These are phyloP conservation scores for Pyricularia grisea DNA, from an alignment of 2,329 filamentous ascomycete species.

Conservation along the genomic window DNA sequence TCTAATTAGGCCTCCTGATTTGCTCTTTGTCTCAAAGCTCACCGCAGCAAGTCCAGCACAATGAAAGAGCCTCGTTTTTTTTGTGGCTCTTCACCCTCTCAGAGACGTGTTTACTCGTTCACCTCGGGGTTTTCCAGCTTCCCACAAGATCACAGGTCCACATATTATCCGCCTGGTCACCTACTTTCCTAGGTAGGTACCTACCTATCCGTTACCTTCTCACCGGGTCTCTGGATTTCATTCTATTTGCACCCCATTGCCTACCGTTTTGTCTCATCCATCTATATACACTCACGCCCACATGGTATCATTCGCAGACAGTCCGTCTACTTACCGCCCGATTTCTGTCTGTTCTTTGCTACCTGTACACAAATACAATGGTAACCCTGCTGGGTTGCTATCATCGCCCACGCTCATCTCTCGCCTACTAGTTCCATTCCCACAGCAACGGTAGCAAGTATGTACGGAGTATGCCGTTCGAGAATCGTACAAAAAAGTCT, in stretches of 20 bases:
- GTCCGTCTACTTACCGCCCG: background rate
- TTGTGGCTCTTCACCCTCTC: background rate
- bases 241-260: background rate
- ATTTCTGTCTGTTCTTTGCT: background rate
- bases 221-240: background rate
- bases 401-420: background rate
- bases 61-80: background rate
- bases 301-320: background rate
- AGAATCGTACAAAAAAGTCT: background rate
- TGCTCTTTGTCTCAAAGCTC: constrained; percentile 15
- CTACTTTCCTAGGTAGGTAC: no score
- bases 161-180: background rate
- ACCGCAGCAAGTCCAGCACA: background rate
- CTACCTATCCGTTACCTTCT: background rate
- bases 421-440: background rate
- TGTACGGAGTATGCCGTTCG: background rate
- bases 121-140: background rate
- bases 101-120: background rate
- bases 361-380: background rate
- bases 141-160: background rate
- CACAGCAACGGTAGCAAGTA: background rate
- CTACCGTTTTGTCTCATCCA: background rate
- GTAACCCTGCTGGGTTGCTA: background rate
- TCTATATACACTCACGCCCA: background rate
- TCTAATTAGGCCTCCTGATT: constrained; percentile 18